phyloP scores from a whole-genome alignment of 805 yeast species.

The Nakazawaea molendinolei region DNA sequence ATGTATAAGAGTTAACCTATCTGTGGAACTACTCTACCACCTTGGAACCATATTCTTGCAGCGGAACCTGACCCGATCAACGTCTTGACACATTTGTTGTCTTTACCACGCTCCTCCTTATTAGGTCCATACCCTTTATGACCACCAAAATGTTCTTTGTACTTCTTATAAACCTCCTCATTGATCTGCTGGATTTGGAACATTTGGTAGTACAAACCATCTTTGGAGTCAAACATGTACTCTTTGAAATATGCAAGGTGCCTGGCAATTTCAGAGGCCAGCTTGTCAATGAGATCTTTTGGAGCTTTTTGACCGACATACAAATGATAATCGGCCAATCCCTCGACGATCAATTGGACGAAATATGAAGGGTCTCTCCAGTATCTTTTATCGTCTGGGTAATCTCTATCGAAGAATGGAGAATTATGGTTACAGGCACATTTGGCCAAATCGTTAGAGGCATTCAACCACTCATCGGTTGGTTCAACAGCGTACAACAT shows the following conservation, averaged over 20 bases:
- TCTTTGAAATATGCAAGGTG: conserved; percentile 52
- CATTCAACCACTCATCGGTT: conserved; percentile 42
- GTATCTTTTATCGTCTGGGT: conserved; percentile 42
- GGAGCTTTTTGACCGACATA: conserved; percentile 35
- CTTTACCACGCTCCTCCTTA: conserved; percentile 44
- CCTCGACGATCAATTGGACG: conserved; percentile 58
- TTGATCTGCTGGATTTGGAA: conserved; percentile 53
- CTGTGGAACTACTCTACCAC: conserved; percentile 47
- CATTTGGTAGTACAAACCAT: conserved; percentile 52
- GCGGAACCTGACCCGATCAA: conserved; percentile 63
- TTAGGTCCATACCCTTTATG: conserved; percentile 42
- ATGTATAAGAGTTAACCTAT: conserved; percentile 11
- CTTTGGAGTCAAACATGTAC: conserved; percentile 48
- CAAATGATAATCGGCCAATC: conserved; percentile 57
- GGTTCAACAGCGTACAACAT: conserved; percentile 43
- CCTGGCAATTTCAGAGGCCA: conserved; percentile 38
- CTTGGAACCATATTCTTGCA: conserved; percentile 63
- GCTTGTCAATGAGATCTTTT: conserved; percentile 23
- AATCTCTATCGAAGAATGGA: conserved; percentile 60
- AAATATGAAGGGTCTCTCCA: conserved; percentile 63
- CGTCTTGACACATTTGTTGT: conserved; percentile 36
- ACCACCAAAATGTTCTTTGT: conserved; percentile 49
- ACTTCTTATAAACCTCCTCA: conserved; percentile 41
- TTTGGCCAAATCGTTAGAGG: conserved; percentile 42
- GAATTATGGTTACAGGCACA: conserved; percentile 53